Conservation (phyloP, 768 basidiomycete species). For the Chlorophyllum brunneum region DNA sequence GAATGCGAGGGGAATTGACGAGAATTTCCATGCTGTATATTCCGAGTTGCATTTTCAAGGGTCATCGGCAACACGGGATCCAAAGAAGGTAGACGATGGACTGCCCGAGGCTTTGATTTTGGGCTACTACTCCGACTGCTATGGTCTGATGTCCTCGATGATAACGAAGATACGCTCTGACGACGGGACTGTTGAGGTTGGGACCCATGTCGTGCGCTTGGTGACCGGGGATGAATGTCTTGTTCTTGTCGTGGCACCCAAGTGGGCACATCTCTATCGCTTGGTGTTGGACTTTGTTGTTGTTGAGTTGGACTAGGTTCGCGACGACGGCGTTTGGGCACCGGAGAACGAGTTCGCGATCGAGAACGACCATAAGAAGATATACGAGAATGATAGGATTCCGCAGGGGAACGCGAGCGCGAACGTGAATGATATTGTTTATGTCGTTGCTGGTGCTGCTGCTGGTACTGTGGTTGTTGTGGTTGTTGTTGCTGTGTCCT, state of each 20-base stretch:
- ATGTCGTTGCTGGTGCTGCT: constrained; percentile 44
- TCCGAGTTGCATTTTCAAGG: constrained; percentile 20
- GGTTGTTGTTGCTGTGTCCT: constrained; percentile 27
- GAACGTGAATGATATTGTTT: constrained; percentile 55
- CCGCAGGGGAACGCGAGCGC: constrained; percentile 57
- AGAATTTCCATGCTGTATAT: constrained; percentile 32
- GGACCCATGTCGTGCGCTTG: constrained; percentile 39
- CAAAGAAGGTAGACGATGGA: constrained; percentile 60
- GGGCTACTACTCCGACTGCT: constrained; percentile 59
- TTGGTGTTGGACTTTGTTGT: constrained; percentile 42
- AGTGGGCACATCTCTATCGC: constrained; percentile 38
- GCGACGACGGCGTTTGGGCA: constrained; percentile 48
- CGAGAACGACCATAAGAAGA: constrained; percentile 66
- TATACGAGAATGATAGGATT: constrained; percentile 59
- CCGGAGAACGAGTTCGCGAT: constrained; percentile 58
- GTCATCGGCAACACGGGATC: constrained; percentile 24
- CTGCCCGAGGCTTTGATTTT: constrained; percentile 43
- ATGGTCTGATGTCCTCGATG: constrained; percentile 44
- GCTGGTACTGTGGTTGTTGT: constrained; percentile 36
- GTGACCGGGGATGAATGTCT: constrained; percentile 33
- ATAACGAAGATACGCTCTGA: constrained; percentile 50
- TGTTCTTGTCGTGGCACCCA: constrained; percentile 25
- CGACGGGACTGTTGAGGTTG: constrained; percentile 31
- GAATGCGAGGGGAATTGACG: constrained; percentile 13
- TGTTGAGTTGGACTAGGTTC: constrained; percentile 43